These are phyloP conservation scores for Pseudocercospora vitis DNA, from an alignment of 2,329 filamentous ascomycete genomes.

Conservation along the genomic window DNA sequence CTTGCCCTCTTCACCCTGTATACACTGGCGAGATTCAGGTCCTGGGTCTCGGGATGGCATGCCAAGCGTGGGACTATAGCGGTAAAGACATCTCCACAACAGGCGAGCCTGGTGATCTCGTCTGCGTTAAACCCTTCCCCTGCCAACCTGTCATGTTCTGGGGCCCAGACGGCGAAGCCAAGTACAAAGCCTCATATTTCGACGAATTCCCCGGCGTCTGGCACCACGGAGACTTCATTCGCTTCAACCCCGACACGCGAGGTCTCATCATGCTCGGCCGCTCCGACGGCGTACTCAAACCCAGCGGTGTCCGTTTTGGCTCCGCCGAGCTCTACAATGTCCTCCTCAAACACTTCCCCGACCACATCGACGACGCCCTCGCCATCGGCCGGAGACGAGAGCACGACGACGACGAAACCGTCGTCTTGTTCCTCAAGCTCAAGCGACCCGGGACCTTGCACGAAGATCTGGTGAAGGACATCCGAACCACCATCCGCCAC, in stretches of 20 bases:
- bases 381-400: conserved; percentile 76
- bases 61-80: conserved; percentile 53
- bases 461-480: conserved; percentile 59
- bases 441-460: conserved; percentile 57
- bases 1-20: conserved; percentile 59
- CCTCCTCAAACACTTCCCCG: conserved; percentile 77
- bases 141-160: conserved; percentile 91
- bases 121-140: conserved; percentile 83
- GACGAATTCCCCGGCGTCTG: conserved; percentile 75
- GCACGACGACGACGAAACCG: conserved; percentile 76
- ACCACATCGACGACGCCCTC: conserved; percentile 78
- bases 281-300: conserved; percentile 90
- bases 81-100: conserved; percentile 59
- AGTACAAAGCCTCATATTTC: conserved; percentile 85
- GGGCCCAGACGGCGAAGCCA: conserved; percentile 67
- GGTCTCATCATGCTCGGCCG: conserved; percentile 88
- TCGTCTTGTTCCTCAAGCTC: conserved; percentile 86
- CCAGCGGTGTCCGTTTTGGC: conserved; percentile 85
- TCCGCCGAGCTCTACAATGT: conserved; percentile 96
- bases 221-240: conserved; percentile 94
- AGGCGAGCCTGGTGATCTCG: conserved; percentile 78
- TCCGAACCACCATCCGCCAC: conserved; percentile 68
- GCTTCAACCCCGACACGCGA: conserved; percentile 67
- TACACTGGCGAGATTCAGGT: conserved; percentile 54
- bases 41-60: conserved; percentile 53